Conservation (phyloP, 169 alveolate species). For the Eimeria necatrix region DNA sequence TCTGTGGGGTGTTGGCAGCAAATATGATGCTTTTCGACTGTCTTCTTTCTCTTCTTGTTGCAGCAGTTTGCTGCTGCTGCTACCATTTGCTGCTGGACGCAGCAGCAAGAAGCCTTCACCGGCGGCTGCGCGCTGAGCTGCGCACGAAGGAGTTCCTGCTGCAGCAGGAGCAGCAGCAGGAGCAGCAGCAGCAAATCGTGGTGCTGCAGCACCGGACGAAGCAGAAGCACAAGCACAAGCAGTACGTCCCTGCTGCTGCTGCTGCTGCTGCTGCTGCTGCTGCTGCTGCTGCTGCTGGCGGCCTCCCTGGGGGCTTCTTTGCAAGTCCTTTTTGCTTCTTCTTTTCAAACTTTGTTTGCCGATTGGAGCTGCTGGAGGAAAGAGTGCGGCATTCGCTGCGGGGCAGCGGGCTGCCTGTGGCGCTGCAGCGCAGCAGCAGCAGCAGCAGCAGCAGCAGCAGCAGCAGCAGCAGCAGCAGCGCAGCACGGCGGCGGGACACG, state of each 20-base stretch:
- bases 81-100: constrained; percentile 17
- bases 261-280: background rate
- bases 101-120: background rate
- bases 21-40: background rate
- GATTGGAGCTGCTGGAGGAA: background rate
- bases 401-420: background rate
- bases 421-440: constrained; percentile 3
- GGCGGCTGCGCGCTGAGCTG: background rate
- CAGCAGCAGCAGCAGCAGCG: background rate
- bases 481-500: background rate
- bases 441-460: constrained; percentile 1
- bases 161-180: background rate
- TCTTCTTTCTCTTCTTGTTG: background rate
- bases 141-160: background rate
- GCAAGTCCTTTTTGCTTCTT: too few species aligned
- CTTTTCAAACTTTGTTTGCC: too few species aligned
- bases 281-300: background rate
- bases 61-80: background rate
- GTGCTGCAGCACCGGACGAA: background rate
- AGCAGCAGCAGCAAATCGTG: background rate
- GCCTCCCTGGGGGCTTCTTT: background rate
- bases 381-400: background rate
- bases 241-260: background rate
- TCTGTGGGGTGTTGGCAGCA: background rate
- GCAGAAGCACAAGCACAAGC: background rate